A percentile compares a stretch with the other conserved stretches of the same genome.
phyloP scores from a whole-genome alignment of 768 basidiomycete species.

The Serendipita indica region DNA sequence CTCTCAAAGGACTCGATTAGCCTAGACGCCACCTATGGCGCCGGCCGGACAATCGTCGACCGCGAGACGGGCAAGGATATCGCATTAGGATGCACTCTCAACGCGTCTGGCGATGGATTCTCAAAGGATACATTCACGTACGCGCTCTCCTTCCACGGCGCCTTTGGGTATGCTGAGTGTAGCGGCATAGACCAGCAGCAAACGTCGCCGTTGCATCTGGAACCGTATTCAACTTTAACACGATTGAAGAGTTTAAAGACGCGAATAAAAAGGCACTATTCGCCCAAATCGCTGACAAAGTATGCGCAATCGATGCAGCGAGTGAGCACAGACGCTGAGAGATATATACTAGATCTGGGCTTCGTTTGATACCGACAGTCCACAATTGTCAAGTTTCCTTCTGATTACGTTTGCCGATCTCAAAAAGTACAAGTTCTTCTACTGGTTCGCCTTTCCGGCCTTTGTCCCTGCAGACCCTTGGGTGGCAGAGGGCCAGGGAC shows the following conservation, averaged over 20 bases:
- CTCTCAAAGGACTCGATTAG: conserved; percentile 59
- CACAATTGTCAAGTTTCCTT: conserved; percentile 40
- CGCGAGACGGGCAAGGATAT: conserved; percentile 62
- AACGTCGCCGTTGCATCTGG: conserved; percentile 44
- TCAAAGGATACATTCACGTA: conserved; percentile 31
- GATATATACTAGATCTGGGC: background rate
- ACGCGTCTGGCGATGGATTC: conserved; percentile 53
- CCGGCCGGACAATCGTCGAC: conserved; percentile 60
- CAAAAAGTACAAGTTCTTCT: conserved; percentile 95
- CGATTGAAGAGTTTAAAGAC: conserved; percentile 87
- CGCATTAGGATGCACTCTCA: conserved; percentile 51
- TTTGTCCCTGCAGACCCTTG: conserved; percentile 81
- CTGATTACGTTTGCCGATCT: conserved; percentile 91
- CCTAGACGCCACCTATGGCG: conserved; percentile 50
- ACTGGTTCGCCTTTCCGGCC: conserved; percentile 97
- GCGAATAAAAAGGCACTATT: conserved; percentile 83
- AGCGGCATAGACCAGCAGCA: conserved; percentile 27
- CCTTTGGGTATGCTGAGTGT: background rate
- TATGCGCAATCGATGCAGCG: conserved; percentile 22
- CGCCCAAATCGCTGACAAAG: conserved; percentile 53
- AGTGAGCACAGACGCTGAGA: background rate
- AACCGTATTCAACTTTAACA: conserved; percentile 86
- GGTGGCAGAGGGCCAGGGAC: conserved; percentile 56
- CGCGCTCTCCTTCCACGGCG: conserved; percentile 15
- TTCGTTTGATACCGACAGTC: background rate